Percentiles rank a stretch among this genome's conserved stretches.
Evolutionary conservation across 306 rosid species (phyloP).

Genomic region (Corylus heterophylla): DNA sequence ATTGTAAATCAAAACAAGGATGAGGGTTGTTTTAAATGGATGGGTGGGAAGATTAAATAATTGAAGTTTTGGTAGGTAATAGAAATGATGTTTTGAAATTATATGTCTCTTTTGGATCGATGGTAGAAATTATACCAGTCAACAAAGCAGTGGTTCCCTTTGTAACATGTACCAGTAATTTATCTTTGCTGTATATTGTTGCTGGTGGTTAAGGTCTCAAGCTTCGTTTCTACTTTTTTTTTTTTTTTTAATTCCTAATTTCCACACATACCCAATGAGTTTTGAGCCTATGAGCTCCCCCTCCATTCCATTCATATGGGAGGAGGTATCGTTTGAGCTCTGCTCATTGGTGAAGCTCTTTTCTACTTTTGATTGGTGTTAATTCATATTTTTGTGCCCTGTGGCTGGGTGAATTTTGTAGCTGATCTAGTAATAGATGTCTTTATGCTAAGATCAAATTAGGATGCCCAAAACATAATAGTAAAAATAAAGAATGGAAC

Average conservation of each 20-base stretch:
- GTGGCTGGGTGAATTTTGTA: not conserved
- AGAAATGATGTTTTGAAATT: not conserved
- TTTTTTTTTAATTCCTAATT: not conserved
- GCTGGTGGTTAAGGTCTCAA: not conserved
- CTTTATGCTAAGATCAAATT: not conserved
- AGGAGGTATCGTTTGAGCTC: not conserved
- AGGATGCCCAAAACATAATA: not conserved
- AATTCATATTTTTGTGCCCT: not conserved
- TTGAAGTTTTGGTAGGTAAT: not conserved
- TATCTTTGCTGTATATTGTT: not conserved
- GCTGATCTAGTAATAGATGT: not conserved
- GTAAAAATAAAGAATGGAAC: not conserved
- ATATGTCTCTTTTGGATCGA: not conserved
- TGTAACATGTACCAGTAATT: not conserved
- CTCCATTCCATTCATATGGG: not conserved
- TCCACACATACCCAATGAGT: not conserved
- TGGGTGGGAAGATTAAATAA: not conserved
- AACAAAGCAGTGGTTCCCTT: not conserved
- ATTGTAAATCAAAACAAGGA: not conserved
- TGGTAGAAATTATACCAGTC: not conserved
- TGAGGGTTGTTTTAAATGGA: not conserved
- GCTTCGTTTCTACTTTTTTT: not conserved
- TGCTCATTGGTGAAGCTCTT: not conserved
- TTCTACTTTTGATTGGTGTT: not conserved
- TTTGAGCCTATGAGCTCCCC: not conserved